phyloP scores from a whole-genome alignment of 352 stramenopile genomes.

The Globisporangium nagaii region DNA sequence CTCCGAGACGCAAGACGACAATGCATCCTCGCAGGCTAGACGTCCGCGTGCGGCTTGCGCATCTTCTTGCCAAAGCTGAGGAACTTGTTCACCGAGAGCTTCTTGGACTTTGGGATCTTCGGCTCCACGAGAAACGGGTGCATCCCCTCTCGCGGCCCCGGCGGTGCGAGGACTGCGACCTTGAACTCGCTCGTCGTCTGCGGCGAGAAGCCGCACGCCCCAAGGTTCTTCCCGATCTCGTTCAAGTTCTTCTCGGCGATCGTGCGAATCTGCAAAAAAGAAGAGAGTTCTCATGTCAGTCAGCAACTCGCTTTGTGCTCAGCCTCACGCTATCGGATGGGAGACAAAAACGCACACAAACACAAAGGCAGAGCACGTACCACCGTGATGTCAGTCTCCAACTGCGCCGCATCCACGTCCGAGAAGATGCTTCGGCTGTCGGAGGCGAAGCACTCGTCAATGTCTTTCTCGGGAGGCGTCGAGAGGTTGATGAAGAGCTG shows the following conservation, averaged over 20 bases:
- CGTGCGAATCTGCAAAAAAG: conserved; percentile 42
- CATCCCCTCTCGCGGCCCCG: conserved; percentile 5
- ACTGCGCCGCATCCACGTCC: conserved; percentile 44
- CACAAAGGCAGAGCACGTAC: conserved; percentile 16
- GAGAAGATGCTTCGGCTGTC: conserved; percentile 76
- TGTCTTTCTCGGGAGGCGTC: conserved; percentile 48
- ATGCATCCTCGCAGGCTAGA: no score
- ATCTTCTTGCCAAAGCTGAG: conserved; percentile 60
- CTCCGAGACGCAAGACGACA: no score
- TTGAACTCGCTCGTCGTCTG: conserved; percentile 54
- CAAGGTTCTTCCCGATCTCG: conserved; percentile 66
- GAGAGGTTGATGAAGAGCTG: conserved; percentile 73
- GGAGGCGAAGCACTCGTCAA: conserved; percentile 68
- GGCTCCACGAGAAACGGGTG: conserved; percentile 24
- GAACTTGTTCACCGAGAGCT: conserved; percentile 75
- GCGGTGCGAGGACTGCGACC: conserved; percentile 27
- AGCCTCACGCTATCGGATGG: no score
- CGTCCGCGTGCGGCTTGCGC: conserved; percentile 30
- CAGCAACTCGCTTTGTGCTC: no score
- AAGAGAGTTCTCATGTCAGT: no score
- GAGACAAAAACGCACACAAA: background rate
- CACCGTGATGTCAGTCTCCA: conserved; percentile 50
- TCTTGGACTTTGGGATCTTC: conserved; percentile 55
- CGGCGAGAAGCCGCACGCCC: conserved; percentile 27
- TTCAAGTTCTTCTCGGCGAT: conserved; percentile 70